phyloP scores from a whole-genome alignment of 495 filamentous ascomycete genomes.

The Poronia punctata region DNA sequence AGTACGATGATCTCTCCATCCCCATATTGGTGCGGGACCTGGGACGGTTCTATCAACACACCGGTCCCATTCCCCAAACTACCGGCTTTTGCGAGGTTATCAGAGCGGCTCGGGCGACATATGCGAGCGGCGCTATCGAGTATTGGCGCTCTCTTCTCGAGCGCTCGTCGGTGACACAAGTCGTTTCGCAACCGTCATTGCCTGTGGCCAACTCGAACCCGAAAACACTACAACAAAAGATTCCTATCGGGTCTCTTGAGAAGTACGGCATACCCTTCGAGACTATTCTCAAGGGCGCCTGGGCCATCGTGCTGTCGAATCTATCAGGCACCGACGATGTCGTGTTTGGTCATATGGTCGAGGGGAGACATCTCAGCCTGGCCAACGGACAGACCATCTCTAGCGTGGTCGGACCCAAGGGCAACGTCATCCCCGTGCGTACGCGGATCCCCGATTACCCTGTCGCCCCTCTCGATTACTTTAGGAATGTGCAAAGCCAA shows the following conservation, averaged over 20 bases:
- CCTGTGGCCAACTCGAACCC: slow-evolving; percentile 26
- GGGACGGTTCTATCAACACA: slow-evolving; percentile 33
- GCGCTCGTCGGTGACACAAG: slow-evolving; percentile 35
- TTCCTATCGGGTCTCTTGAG: slow-evolving; percentile 27
- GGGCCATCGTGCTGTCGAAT: slow-evolving; percentile 34
- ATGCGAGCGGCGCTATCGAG: slow-evolving; percentile 28
- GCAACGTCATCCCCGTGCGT: slow-evolving; percentile 39
- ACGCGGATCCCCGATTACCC: slow-evolving; percentile 34
- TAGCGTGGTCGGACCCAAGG: slow-evolving; percentile 37
- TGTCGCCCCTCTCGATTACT: slow-evolving; percentile 34
- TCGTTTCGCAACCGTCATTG: slow-evolving; percentile 34
- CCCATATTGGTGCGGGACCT: slow-evolving; percentile 37
- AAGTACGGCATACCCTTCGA: slow-evolving; percentile 28
- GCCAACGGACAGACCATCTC: slow-evolving; percentile 27
- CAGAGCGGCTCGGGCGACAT: slow-evolving; percentile 27
- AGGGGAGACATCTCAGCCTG: slow-evolving; percentile 25
- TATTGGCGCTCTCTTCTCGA: slow-evolving; percentile 38
- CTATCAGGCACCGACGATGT: slow-evolving; percentile 36
- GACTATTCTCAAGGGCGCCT: slow-evolving; percentile 39
- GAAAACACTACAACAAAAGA: slow-evolving; percentile 29
- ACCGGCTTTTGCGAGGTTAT: slow-evolving; percentile 39
- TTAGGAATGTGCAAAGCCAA: slow-evolving; percentile 35
- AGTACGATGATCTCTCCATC: slow-evolving; percentile 39
- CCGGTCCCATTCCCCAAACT: slow-evolving; percentile 23
- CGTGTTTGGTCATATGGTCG: slow-evolving; percentile 43